Base-by-base conservation (phyloP, 2,329 filamentous ascomycete genomes). In the Pyrenophora graminea region DNA sequence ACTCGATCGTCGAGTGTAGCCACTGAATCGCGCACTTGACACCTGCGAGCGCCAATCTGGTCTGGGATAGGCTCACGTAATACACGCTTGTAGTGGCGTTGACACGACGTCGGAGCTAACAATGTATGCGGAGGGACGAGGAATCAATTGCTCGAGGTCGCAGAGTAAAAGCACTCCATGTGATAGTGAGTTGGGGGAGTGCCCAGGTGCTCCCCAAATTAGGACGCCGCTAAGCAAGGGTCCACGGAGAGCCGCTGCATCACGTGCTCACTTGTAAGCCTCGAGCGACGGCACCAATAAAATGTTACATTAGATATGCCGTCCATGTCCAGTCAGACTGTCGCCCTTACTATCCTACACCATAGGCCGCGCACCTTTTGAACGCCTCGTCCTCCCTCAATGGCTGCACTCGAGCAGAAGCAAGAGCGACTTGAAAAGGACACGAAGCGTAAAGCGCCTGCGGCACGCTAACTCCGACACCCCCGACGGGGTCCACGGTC, bases 111-210 rank as follows among this genome's bases (percentile, higher is more conserved):
- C 23, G 21, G 19, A 42, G 39, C 45, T 43, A 56, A 40, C 36
- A 55, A 45, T 47, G 48, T 30, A 25, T 23, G 38, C n/a, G 33
- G 45, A 44, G 55, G 41, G 39, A 51, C 45, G 36, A 43, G 55
- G 43, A 49, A n/a, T 15, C 9, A 9, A 30, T 51, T 43, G 47
- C 48, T 48, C 44, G 55, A 53, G 50, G 59, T 55, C 55, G 53
- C 58, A 56, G 54, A 61, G 58, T 56, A 55, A 61, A 62, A 59
- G 54, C 45, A 52, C 46, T 53, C 53, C 39, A 56, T 56, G 53
- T 62, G 59, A 61, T 61, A 57, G 58, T 63, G 62, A 59, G 58
- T 53, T 60, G 51, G 27, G 43, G 39, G 38, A 25, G 23, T 25
- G 23, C 6, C 23, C 23, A 25, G 23, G 2, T 46, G 38, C 42